Base-by-base conservation (phyloP, 208 protist genomes). In the Acanthamoeba sp. region DNA sequence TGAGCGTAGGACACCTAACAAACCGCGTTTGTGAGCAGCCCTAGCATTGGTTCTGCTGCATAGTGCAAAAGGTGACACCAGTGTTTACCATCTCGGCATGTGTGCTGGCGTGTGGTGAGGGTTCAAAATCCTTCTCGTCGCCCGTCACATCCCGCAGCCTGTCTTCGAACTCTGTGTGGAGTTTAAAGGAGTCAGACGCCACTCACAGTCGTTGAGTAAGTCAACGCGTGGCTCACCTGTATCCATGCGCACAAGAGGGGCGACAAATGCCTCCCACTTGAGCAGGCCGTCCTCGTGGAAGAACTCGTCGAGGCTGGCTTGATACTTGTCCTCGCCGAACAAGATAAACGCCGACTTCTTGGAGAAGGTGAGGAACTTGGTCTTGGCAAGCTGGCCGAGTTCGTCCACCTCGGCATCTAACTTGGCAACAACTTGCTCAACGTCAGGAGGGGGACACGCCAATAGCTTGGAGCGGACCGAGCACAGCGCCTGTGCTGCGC, bases 71-170 rank as follows among this genome's bases (percentile, higher is more conserved):
- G 10, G 24, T 32, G 22, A 50, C 1, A 3, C n/a, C n/a, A n/a
- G 7, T 45, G 36, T 18, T 45, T 80, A 80, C 76, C 76, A 85
- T 85, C 12, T 85, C 76, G 12, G 38, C 24, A 20, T 59, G 22
- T 1, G 76, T 59, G 76, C 76, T 85, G 0, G 42, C 76, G 42
- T 85, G 76, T 0, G 76, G 76, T 9, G 76, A 59, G 32, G 76
- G 76, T 6, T 48, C 76, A 18, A 85, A 85, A 20, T 85, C 76
- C 76, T 85, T 85, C 76, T 85, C 76, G 10, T 85, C 76, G 12
- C 76, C 76, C 7, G 32, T 38, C 27, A 85, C 45, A 16, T 50
- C 38, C 10, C 24, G 38, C 76, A 57, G 12, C 42, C 42, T 12
- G 24, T 85, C n/a, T n/a, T 52, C 76, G 42, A 85, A 85, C 6